A percentile compares a stretch with the other conserved stretches of the same genome.
These are phyloP conservation scores for Bruguiera gymnorhiza DNA, from an alignment of 345 rosid genomes.

Conservation along the genomic window DNA sequence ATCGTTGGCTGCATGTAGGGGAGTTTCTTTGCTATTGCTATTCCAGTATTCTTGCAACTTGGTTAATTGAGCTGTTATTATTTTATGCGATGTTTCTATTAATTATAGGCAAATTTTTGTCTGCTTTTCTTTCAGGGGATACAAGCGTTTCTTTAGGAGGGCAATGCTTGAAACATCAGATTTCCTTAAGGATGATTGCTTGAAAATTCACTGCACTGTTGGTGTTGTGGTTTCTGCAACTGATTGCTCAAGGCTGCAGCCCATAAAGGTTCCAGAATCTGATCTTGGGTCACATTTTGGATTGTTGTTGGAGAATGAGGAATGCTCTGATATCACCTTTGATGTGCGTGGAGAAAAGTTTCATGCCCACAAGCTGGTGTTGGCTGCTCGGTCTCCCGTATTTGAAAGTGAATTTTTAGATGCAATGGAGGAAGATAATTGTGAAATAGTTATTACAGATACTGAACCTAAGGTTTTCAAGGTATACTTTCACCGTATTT, in stretches of 20 bases:
- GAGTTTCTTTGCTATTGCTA: too few relatives aligned
- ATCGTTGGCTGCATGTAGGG: too few relatives aligned
- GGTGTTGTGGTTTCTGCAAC: conserved; percentile 90
- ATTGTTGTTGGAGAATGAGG: conserved; percentile 73
- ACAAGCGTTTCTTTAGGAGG: conserved; percentile 85
- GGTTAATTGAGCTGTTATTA: too few relatives aligned
- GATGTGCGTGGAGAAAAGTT: conserved; percentile 70
- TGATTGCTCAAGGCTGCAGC: conserved; percentile 72
- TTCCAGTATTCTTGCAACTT: too few relatives aligned
- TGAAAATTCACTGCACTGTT: conserved; percentile 83
- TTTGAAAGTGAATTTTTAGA: conserved; percentile 67
- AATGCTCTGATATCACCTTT: conserved; percentile 72
- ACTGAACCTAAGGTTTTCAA: conserved; percentile 85
- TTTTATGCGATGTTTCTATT: neutral
- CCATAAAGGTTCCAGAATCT: conserved; percentile 83
- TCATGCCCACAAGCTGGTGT: conserved; percentile 75
- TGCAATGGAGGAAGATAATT: conserved; percentile 52
- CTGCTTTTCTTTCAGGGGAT: conserved; percentile 60
- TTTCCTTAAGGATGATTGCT: conserved; percentile 82
- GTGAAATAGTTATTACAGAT: conserved; percentile 54
- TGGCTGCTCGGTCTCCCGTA: conserved; percentile 82
- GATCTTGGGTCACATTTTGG: conserved; percentile 84
- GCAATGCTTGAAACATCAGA: conserved; percentile 74
- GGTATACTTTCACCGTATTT: conserved; percentile 33
- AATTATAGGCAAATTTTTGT: neutral